Evolutionary conservation across 129 eudicot genomes (phyloP).

Genomic region (Gnaphalium uliginosum): DNA sequence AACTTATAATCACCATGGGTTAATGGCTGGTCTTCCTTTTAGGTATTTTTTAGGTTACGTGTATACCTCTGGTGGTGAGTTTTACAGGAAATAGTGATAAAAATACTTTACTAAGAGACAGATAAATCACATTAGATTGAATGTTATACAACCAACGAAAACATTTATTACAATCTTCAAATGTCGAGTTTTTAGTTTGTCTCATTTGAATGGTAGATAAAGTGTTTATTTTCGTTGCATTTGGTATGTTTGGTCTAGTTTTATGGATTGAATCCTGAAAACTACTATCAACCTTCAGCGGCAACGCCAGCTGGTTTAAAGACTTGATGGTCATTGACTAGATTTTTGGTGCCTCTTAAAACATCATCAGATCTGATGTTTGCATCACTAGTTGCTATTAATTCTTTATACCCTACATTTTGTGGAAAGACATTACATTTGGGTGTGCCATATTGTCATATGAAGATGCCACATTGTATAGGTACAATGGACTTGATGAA

Average conservation of each 20-base stretch:
- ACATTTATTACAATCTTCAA: conserved; percentile 2
- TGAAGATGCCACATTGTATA: background rate
- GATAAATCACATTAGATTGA: background rate
- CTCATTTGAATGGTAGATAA: conserved; percentile 15
- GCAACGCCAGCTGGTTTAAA: background rate
- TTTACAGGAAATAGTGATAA: background rate
- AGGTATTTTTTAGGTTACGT: background rate
- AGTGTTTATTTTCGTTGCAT: conserved; percentile 7
- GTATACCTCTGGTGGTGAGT: conserved; percentile 18
- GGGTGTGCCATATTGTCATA: background rate
- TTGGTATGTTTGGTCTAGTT: background rate
- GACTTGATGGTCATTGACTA: background rate
- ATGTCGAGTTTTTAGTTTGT: background rate
- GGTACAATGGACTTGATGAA: background rate
- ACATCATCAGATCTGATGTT: background rate
- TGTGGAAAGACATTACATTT: background rate
- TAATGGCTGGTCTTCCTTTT: conserved; percentile 1
- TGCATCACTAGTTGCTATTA: background rate
- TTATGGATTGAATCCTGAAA: background rate
- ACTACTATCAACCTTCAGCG: background rate
- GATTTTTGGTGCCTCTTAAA: background rate
- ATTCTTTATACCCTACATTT: background rate
- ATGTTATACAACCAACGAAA: background rate
- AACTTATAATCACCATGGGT: conserved; percentile 71
- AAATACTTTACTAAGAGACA: background rate